Percentiles rank a stretch among this genome's conserved stretches.
Conservation (phyloP, 805 yeast genomes). For the Metschnikowia cubensis region DNA sequence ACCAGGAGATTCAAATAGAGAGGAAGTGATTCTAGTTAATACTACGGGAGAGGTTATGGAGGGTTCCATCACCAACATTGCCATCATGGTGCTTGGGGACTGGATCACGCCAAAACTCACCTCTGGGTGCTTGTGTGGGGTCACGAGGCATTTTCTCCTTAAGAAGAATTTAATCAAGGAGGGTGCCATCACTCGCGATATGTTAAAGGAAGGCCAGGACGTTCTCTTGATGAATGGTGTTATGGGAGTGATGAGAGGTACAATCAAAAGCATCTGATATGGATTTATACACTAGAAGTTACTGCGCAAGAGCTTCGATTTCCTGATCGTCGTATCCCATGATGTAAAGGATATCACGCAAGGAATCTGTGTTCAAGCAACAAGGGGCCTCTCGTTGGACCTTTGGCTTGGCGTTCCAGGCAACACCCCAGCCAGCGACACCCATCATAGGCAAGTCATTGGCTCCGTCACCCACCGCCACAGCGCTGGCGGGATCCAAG, state of each 20-base stretch:
- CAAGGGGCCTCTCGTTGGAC: conserved; percentile 85
- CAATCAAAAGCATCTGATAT: conserved; percentile 24
- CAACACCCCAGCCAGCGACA: conserved; percentile 88
- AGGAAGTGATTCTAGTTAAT: conserved; percentile 65
- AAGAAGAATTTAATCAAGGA: conserved; percentile 52
- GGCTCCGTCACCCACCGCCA: conserved; percentile 97
- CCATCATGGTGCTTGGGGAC: conserved; percentile 44
- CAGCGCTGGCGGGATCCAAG: conserved; percentile 49
- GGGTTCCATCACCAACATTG: conserved; percentile 80
- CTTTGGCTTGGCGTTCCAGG: conserved; percentile 95
- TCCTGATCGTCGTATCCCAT: conserved; percentile 67
- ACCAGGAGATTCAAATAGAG: conserved; percentile 44
- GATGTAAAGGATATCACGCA: conserved; percentile 74
- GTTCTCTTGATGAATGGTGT: conserved; percentile 78
- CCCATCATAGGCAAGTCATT: conserved; percentile 93
- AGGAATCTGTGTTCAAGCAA: conserved; percentile 66
- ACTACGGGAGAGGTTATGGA: conserved; percentile 61
- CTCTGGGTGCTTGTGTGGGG: conserved; percentile 84
- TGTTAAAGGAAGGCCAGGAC: conserved; percentile 61
- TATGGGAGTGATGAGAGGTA: conserved; percentile 70
- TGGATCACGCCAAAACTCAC: conserved; percentile 84
- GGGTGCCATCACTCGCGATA: conserved; percentile 42
- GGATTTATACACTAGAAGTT: neutral
- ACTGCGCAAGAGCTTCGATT: conserved; percentile 25
- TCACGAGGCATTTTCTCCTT: conserved; percentile 62